Evolutionary conservation across 2,329 filamentous ascomycete genomes (phyloP).

Genomic region (Colletotrichum higginsianum): DNA sequence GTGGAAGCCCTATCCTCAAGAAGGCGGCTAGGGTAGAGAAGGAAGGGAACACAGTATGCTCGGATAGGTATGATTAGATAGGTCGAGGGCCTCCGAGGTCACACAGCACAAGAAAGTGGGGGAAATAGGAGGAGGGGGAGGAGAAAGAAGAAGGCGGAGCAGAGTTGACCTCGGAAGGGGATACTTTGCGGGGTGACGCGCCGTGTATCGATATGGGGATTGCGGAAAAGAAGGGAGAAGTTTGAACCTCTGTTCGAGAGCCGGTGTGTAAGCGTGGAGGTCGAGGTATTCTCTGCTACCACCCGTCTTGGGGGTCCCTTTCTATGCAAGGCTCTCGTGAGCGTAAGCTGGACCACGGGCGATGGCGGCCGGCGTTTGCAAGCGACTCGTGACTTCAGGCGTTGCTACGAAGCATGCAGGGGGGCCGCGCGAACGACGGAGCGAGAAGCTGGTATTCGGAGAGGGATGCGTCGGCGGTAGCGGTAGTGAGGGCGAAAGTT

Average conservation of each 20-base stretch:
- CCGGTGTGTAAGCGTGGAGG: conserved; percentile 1
- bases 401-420: conserved; percentile 29
- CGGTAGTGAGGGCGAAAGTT: conserved; percentile 14
- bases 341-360: conserved; percentile 8
- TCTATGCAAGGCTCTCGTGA: conserved; percentile 23
- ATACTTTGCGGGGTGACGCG: conserved; percentile 41
- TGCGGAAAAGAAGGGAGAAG: conserved; percentile 16
- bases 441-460: conserved; percentile 34
- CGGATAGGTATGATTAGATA: conserved; percentile 28
- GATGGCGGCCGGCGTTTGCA: conserved; percentile 24
- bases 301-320: conserved; percentile 23
- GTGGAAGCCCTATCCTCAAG: conserved; percentile 42
- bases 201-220: conserved; percentile 30
- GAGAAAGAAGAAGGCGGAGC: conserved; percentile 35
- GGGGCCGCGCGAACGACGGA: conserved; percentile 29
- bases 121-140: conserved; percentile 31
- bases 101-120: conserved; percentile 53
- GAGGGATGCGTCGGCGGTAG: conserved; percentile 30
- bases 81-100: conserved; percentile 49
- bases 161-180: conserved; percentile 32
- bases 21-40: conserved; percentile 24
- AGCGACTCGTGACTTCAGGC: not conserved
- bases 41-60: conserved; percentile 45
- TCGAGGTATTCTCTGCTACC: conserved; percentile 15
- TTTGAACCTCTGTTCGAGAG: conserved; percentile 17